Evolutionary conservation across 2,329 filamentous ascomycete species (phyloP).

Genomic region (Chaetothyriales sp.): DNA sequence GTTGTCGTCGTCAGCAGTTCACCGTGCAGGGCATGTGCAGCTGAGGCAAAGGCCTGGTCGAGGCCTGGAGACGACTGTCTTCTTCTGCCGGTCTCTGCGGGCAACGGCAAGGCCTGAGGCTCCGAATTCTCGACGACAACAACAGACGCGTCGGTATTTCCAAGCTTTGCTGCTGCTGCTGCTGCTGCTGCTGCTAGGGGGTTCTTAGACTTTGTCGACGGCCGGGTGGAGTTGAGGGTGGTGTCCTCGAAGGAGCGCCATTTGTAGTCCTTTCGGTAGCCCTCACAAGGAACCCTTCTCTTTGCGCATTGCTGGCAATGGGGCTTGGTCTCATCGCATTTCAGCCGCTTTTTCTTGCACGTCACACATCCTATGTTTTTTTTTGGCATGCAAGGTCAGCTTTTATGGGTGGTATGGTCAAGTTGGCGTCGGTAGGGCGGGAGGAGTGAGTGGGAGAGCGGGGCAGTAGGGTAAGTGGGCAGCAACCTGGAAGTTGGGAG

Average conservation of each 20-base stretch:
- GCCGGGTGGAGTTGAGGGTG: conserved; percentile 29
- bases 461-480: background rate
- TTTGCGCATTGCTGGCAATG: conserved; percentile 51
- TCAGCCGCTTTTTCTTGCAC: conserved; percentile 57
- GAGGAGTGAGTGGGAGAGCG: too few species aligned
- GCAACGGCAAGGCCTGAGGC: background rate
- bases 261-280: conserved; percentile 63
- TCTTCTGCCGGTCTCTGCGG: too few species aligned
- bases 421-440: too few species aligned
- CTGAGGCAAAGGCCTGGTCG: conserved; percentile 12
- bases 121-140: background rate
- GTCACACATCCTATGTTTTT: conserved; percentile 49
- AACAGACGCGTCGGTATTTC: background rate
- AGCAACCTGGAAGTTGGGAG: background rate
- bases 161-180: background rate
- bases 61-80: conserved; percentile 14
- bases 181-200: too few species aligned
- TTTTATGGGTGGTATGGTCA: too few species aligned
- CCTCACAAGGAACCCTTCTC: conserved; percentile 50
- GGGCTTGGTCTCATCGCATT: conserved; percentile 60
- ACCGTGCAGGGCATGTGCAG: conserved; percentile 9
- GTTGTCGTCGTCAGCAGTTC: too few species aligned
- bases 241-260: conserved; percentile 56
- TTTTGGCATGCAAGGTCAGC: conserved; percentile 9
- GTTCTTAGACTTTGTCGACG: conserved; percentile 31